These are phyloP conservation scores for Catunica adiposa DNA, from an alignment of 2,329 filamentous ascomycete species.

Conservation along the genomic window DNA sequence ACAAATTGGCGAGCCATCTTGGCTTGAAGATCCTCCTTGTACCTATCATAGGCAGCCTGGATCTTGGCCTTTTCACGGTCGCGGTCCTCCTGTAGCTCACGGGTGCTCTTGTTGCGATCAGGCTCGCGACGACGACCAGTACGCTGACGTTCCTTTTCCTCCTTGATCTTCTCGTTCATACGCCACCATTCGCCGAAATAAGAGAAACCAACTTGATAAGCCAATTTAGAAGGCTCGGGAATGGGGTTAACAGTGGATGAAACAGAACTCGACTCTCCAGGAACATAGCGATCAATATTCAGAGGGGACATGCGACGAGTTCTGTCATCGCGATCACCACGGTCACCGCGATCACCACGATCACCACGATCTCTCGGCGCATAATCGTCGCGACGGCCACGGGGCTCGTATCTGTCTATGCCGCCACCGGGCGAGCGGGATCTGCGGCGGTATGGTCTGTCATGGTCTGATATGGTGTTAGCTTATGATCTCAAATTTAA, in stretches of 20 bases:
- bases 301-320: slow-evolving; percentile 38
- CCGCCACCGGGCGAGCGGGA: slow-evolving; percentile 51
- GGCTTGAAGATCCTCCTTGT: slow-evolving; percentile 52
- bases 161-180: slow-evolving; percentile 64
- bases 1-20: slow-evolving; percentile 85
- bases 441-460: slow-evolving; percentile 38
- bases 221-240: slow-evolving; percentile 52
- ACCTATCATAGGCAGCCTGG: slow-evolving; percentile 49
- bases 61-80: slow-evolving; percentile 67
- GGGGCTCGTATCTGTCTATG: slow-evolving; percentile 64
- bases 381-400: slow-evolving; percentile 30
- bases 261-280: slow-evolving; percentile 41
- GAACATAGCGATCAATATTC: slow-evolving; percentile 74
- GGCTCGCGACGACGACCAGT: slow-evolving; percentile 53
- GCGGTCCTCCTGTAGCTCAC: slow-evolving; percentile 54
- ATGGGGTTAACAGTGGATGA: slow-evolving; percentile 45
- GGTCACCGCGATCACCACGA: slow-evolving; percentile 35
- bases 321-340: slow-evolving; percentile 37
- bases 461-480: slow-evolving; percentile 28
- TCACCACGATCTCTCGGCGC: slow-evolving; percentile 18
- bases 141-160: slow-evolving; percentile 56
- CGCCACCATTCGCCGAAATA: slow-evolving; percentile 82
- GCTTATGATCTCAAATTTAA: slow-evolving; percentile 5
- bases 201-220: slow-evolving; percentile 71
- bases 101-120: slow-evolving; percentile 44